Evolutionary conservation across 257 asterid genomes (phyloP).

Genomic region (Leonotis leonurus): DNA sequence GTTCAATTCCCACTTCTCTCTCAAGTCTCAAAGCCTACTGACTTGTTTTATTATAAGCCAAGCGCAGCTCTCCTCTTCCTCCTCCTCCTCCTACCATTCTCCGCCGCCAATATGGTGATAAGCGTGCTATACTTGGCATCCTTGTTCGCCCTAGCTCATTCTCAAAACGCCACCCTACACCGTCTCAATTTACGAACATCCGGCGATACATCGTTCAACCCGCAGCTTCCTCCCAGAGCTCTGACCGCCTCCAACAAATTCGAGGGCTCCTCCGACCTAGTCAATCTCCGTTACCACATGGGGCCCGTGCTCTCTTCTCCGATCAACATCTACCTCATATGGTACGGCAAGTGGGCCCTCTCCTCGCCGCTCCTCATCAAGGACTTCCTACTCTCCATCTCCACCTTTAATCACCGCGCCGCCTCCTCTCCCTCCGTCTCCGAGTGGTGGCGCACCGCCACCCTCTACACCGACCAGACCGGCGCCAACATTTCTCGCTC

Average conservation of each 20-base stretch:
- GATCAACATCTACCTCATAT: constrained; percentile 76
- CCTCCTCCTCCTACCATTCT: neutral
- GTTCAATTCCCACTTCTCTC: too few relatives aligned
- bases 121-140: neutral
- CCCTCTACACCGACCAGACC: constrained; percentile 81
- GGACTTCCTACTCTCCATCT: constrained; percentile 72
- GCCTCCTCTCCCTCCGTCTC: constrained; percentile 69
- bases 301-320: constrained; percentile 90
- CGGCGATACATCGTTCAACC: constrained; percentile 25
- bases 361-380: constrained; percentile 65
- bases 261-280: constrained; percentile 80
- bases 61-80: too few relatives aligned
- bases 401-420: constrained; percentile 44
- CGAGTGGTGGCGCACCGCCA: constrained; percentile 81
- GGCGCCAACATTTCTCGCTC: constrained; percentile 70
- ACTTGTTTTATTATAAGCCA: too few relatives aligned
- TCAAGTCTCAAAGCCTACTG: too few relatives aligned
- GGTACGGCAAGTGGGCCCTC: constrained; percentile 77
- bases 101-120: constrained; percentile 3
- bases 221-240: constrained; percentile 35
- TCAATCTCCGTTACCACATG: constrained; percentile 86
- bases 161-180: neutral
- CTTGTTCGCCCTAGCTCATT: neutral
- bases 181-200: neutral
- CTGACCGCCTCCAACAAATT: constrained; percentile 52